phyloP scores from a whole-genome alignment of 179 eudicot species.

The Amaranthus tricolor region DNA sequence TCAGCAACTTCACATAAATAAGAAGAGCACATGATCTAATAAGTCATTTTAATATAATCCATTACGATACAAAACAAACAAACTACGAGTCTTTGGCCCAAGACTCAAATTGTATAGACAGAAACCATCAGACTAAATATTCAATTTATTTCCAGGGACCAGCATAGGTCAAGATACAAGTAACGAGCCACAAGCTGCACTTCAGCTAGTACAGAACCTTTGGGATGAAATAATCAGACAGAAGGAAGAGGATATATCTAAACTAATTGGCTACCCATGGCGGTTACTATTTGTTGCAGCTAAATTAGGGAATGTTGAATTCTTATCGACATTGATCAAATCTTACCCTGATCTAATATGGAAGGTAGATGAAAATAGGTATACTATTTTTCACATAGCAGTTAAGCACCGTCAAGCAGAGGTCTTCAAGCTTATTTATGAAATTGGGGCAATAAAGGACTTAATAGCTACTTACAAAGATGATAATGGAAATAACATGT shows the following conservation, averaged over 20 bases:
- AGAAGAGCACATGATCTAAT: too few relatives aligned
- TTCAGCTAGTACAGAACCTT: constrained; percentile 12
- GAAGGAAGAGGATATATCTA: constrained; percentile 19
- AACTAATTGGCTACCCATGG: constrained; percentile 18
- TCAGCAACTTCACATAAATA: too few relatives aligned
- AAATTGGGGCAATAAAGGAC: constrained; percentile 28
- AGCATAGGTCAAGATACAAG: not conserved
- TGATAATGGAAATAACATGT: constrained; percentile 25
- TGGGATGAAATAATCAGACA: constrained; percentile 26
- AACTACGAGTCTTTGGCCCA: not conserved
- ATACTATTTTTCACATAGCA: constrained; percentile 34
- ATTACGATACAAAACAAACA: too few relatives aligned
- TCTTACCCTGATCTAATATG: constrained; percentile 37
- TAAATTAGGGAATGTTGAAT: constrained; percentile 21
- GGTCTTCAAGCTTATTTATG: constrained; percentile 35
- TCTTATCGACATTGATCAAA: constrained; percentile 14
- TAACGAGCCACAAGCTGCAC: constrained; percentile 6
- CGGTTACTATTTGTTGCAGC: constrained; percentile 25
- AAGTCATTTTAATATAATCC: too few relatives aligned
- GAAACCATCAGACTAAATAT: not conserved
- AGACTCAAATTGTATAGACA: not conserved
- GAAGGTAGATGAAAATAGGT: constrained; percentile 34
- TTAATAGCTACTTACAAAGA: constrained; percentile 33
- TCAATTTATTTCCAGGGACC: not conserved
- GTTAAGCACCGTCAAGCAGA: constrained; percentile 35